Evolutionary conservation across 1,284 basidiomycete species (phyloP).

Genomic region (Trichosporon asahii): DNA sequence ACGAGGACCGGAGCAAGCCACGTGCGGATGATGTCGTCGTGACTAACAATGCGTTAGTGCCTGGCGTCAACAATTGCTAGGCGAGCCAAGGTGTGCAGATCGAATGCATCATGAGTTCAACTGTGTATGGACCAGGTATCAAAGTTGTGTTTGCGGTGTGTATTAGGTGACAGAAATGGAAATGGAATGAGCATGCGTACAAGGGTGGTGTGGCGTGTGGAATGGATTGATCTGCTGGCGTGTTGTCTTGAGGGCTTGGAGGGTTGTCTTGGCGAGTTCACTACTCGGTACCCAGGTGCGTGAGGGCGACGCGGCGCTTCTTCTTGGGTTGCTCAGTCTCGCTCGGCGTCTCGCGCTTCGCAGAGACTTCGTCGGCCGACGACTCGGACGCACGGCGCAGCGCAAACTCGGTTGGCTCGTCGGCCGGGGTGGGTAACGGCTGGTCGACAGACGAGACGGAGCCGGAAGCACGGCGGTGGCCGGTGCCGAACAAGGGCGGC

Average conservation of each 20-base stretch:
- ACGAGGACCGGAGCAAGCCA: neutral
- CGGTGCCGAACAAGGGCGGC: conserved; percentile 24
- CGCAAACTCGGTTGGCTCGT: conserved; percentile 20
- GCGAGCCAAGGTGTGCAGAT: neutral
- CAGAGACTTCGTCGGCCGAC: conserved; percentile 11
- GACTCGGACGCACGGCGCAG: conserved; percentile 26
- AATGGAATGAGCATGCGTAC: neutral
- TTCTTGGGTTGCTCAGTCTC: conserved; percentile 69
- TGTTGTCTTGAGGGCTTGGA: neutral
- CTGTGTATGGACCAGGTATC: neutral
- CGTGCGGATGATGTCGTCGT: neutral
- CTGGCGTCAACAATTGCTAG: neutral
- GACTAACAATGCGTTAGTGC: neutral
- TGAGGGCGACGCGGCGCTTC: conserved; percentile 79
- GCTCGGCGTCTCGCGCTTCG: conserved; percentile 19
- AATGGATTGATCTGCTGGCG: neutral
- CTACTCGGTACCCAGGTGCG: conserved; percentile 50
- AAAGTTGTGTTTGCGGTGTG: neutral
- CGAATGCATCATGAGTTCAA: neutral
- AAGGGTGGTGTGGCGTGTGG: neutral
- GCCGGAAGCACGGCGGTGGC: conserved; percentile 18
- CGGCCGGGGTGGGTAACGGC: conserved; percentile 41
- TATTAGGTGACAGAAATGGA: neutral
- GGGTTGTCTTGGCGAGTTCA: neutral
- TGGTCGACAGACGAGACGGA: conserved; percentile 33